phyloP scores from a whole-genome alignment of 2,329 filamentous ascomycete species.

The Balansia obtecta region DNA sequence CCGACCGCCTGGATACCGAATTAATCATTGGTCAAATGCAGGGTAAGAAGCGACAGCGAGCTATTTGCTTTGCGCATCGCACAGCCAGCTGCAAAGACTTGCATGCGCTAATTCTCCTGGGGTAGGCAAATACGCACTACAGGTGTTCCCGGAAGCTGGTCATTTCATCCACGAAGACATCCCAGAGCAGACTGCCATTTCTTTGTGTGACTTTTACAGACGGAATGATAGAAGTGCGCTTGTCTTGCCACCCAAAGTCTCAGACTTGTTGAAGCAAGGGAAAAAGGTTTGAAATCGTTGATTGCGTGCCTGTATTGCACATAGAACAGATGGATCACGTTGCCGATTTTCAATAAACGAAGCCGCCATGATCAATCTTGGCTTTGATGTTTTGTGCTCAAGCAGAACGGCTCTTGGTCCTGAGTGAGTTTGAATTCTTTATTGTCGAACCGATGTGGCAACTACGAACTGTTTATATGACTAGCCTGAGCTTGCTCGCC shows the following conservation, averaged over 20 bases:
- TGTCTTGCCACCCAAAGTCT: constrained; percentile 85
- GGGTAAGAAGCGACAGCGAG: constrained; percentile 34
- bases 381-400: not conserved
- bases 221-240: constrained; percentile 78
- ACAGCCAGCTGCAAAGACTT: not conserved
- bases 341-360: not conserved
- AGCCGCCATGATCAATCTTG: not conserved
- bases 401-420: not conserved
- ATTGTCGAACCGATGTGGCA: too few species aligned
- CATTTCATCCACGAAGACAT: constrained; percentile 96
- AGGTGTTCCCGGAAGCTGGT: constrained; percentile 87
- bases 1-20: constrained; percentile 81
- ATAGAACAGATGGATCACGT: not conserved
- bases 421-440: too few species aligned
- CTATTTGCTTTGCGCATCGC: not conserved
- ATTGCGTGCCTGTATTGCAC: not conserved
- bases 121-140: constrained; percentile 79
- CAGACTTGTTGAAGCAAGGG: constrained; percentile 53
- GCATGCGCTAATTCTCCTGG: not conserved
- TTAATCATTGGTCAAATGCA: constrained; percentile 96
- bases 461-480: too few species aligned
- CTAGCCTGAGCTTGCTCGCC: too few species aligned
- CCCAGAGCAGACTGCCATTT: constrained; percentile 75
- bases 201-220: constrained; percentile 81
- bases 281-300: constrained; percentile 36